Base-by-base conservation (phyloP, 208 protist genomes). In the Naegleria lovaniensis region DNA sequence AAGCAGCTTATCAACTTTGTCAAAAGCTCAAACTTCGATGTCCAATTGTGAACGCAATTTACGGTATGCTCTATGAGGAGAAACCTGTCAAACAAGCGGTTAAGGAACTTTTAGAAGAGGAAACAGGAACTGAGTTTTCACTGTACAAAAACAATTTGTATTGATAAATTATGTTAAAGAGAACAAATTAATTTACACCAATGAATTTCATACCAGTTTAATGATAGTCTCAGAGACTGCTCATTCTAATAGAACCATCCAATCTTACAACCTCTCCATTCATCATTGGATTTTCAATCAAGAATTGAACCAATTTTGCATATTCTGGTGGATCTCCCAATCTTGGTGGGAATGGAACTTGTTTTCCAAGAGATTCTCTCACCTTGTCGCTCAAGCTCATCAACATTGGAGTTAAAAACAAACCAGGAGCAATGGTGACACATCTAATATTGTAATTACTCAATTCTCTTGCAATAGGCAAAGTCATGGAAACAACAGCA, bases 341-440 rank as follows among this genome's bases (percentile, higher is more conserved):
- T 58, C 96, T 93, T 19, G 40, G 33, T 91, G 95, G 93, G 88
- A 96, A 96, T 22, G 95, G 95, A 13, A 96, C 93, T n/a, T 91
- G 92, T 4, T 90, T 90, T 11, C 88, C 89, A 38, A 97, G 93
- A 29, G 84, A 90, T 13, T 95, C 83, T 5, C 89, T 90, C 29
- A 90, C 94, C 39, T 92, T 52, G 15, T 93, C 83, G 52, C 92
- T 79, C 25, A 94, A n/a, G 4, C 5, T 38, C 19, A 11, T 16
- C 16, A 96, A 40, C 93, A 97, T 93, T 91, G 96, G 95, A 7
- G 96, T 97, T 41, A 90, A 87, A 91, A 97, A 96, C 58, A 94
- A 93, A 58, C 95, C 95, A 9, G 95, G 95, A 36, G 93, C 91
- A 55, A 94, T 95, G 29, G 95, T 95, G 92, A 95, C 94, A 51